Evolutionary conservation across 306 rosid species (phyloP), one percentile per base, ranked within the genome.

Genomic region (Myrica gale): DNA sequence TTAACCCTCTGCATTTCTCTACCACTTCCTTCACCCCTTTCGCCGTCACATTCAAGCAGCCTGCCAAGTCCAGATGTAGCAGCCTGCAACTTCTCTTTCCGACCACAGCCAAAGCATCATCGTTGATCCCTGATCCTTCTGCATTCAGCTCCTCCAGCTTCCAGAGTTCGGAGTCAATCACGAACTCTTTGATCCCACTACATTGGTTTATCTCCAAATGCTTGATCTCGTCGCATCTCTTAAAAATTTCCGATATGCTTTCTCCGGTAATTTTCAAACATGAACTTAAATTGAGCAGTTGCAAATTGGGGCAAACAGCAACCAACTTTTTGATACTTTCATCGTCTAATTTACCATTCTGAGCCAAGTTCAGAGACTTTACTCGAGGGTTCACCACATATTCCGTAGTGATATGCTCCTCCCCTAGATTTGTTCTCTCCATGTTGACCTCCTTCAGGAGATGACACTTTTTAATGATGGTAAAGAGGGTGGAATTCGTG

Each of bases 21-120:
- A 86, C 85, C 47, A 92, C 87, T 58, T 81, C 80, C 81, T 72
- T 84, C 80, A 85, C 88, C 51, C 98, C 97, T 26, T 84, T 80
- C 6, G 53, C 67, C 17, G 95, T 94, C 63, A 92, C 85, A 72
- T 62, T 21, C 32, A 60, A 72, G 76, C 96, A 89, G 68, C 77
- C 76, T 17, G 71, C 62, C 43, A 94, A 73, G 41, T 86, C 79
- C 77, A 94, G 32, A 73, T 68, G 50, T 61, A 72, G 37, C 12
- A 94, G 81, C 72, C 83, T 80, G 74, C 60, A 54, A 65, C 93
- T 87, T 69, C 78, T 85, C 50, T 67, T 85, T 72, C 92, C 93
- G 51, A 94, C 78, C 71, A 69, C 16, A 41, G 78, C 80, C 57
- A 94, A 86, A 56, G 78, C 76, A 72, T 77, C 85, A 76, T 92